Evolutionary conservation across 129 eudicot species (phyloP).

Genomic region (Logfia minima): DNA sequence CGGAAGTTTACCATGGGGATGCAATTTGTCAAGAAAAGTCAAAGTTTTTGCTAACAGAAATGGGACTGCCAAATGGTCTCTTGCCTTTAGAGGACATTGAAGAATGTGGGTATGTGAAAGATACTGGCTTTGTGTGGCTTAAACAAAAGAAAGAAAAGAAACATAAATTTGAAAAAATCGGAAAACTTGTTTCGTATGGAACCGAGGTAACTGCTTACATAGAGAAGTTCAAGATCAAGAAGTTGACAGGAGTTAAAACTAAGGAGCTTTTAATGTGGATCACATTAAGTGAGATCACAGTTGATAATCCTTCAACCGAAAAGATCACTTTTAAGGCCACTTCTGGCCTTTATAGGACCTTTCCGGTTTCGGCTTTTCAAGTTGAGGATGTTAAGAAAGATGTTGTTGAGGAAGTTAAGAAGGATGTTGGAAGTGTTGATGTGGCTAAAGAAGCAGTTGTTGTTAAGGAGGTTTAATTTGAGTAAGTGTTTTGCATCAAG

Average conservation of each 20-base stretch:
- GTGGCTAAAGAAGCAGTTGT: no score
- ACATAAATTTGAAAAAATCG: slow-evolving; percentile 67
- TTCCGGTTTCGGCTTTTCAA: slow-evolving; percentile 64
- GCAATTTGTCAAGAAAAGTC: slow-evolving; percentile 56
- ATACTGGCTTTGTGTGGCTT: slow-evolving; percentile 84
- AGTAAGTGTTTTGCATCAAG: slow-evolving; percentile 18
- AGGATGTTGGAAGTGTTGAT: no score
- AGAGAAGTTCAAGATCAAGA: slow-evolving; percentile 60
- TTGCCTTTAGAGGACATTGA: slow-evolving; percentile 65
- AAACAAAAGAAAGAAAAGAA: slow-evolving; percentile 59
- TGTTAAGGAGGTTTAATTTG: slow-evolving; percentile 28
- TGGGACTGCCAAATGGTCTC: slow-evolving; percentile 71
- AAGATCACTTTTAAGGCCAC: slow-evolving; percentile 65
- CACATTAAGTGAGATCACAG: slow-evolving; percentile 44
- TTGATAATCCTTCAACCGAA: slow-evolving; percentile 51
- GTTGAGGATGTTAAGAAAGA: slow-evolving; percentile 47
- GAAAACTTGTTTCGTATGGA: slow-evolving; percentile 50
- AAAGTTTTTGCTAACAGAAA: slow-evolving; percentile 52
- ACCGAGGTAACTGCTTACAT: slow-evolving; percentile 60
- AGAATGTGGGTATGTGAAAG: slow-evolving; percentile 68
- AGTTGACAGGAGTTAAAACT: slow-evolving; percentile 69
- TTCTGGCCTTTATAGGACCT: slow-evolving; percentile 56
- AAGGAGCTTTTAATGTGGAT: slow-evolving; percentile 81
- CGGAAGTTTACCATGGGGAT: slow-evolving; percentile 68
- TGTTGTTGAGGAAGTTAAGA: slow-evolving; percentile 23